A percentile compares a stretch with the other conserved stretches of the same genome.
Evolutionary conservation across 2,329 filamentous ascomycete genomes (phyloP).

Genomic region (Neocucurbitaria cava): DNA sequence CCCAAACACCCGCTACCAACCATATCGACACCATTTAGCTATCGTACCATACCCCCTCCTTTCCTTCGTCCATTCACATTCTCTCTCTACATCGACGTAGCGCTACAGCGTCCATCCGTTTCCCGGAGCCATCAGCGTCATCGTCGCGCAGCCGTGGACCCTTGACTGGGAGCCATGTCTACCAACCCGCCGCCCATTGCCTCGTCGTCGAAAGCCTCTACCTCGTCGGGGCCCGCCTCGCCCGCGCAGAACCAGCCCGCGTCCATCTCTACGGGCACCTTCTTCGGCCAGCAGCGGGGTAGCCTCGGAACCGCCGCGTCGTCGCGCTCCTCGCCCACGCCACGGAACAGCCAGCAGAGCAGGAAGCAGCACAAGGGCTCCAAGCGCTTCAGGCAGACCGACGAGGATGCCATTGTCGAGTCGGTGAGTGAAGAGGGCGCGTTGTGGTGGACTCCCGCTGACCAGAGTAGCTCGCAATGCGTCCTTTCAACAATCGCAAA

Average conservation of each 20-base stretch:
- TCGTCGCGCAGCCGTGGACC: constrained; percentile 32
- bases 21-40: background rate
- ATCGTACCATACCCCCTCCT: background rate
- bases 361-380: constrained; percentile 87
- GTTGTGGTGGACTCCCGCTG: constrained; percentile 8
- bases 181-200: constrained; percentile 52
- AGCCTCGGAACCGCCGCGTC: constrained; percentile 49
- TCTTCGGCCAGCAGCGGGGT: constrained; percentile 53
- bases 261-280: constrained; percentile 53
- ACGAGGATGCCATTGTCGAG: constrained; percentile 90
- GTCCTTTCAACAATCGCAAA: constrained; percentile 72
- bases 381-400: constrained; percentile 73
- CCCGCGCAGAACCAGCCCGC: constrained; percentile 54
- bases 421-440: constrained; percentile 60
- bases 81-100: constrained; percentile 2
- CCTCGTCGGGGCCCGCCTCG: constrained; percentile 47
- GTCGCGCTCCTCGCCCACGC: constrained; percentile 53
- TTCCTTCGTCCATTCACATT: constrained; percentile 2
- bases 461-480: constrained; percentile 65
- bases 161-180: constrained; percentile 50
- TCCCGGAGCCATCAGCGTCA: constrained; percentile 16
- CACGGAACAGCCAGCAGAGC: constrained; percentile 76
- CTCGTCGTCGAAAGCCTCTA: constrained; percentile 51
- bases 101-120: constrained; percentile 6
- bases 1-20: constrained; percentile 25